Conservation (phyloP, 2,329 filamentous ascomycete species). For the Colletotrichum truncatum region DNA sequence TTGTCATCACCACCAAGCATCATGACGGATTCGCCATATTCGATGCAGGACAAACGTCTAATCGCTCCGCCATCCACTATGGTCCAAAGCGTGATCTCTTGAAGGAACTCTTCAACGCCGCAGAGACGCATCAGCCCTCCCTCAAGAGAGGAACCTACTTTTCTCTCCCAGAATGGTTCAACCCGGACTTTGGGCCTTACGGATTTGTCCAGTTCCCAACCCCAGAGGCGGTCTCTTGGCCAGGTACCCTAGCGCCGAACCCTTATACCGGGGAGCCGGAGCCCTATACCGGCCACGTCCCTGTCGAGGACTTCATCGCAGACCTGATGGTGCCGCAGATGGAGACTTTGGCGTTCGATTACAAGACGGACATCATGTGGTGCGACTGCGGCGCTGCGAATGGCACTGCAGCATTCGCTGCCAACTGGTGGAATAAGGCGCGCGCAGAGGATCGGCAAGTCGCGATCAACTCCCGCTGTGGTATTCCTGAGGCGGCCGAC, state of each 20-base stretch:
- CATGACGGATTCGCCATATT: conserved; percentile 58
- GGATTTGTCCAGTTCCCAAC: conserved; percentile 51
- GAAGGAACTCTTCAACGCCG: conserved; percentile 50
- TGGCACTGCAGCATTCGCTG: conserved; percentile 49
- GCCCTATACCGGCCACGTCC: conserved; percentile 52
- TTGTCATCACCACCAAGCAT: conserved; percentile 57
- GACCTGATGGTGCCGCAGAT: conserved; percentile 58
- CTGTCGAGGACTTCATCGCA: conserved; percentile 49
- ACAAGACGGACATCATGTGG: conserved; percentile 59
- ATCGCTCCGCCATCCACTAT: conserved; percentile 51
- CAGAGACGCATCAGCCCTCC: not conserved
- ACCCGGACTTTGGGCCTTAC: conserved; percentile 53
- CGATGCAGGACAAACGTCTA: conserved; percentile 46
- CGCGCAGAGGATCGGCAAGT: conserved; percentile 54
- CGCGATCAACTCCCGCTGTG: conserved; percentile 65
- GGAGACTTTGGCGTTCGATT: conserved; percentile 51
- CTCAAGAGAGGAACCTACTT: conserved; percentile 54
- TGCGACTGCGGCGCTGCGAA: conserved; percentile 57
- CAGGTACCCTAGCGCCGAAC: conserved; percentile 37
- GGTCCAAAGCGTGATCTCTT: conserved; percentile 40
- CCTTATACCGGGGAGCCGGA: conserved; percentile 51
- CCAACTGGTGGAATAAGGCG: conserved; percentile 51
- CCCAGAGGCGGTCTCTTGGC: conserved; percentile 44
- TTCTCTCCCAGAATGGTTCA: conserved; percentile 59
- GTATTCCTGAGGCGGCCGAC: conserved; percentile 52